Evolutionary conservation across 2,329 filamentous ascomycete genomes (phyloP).

Genomic region (Beauveria rudraprayagi): DNA sequence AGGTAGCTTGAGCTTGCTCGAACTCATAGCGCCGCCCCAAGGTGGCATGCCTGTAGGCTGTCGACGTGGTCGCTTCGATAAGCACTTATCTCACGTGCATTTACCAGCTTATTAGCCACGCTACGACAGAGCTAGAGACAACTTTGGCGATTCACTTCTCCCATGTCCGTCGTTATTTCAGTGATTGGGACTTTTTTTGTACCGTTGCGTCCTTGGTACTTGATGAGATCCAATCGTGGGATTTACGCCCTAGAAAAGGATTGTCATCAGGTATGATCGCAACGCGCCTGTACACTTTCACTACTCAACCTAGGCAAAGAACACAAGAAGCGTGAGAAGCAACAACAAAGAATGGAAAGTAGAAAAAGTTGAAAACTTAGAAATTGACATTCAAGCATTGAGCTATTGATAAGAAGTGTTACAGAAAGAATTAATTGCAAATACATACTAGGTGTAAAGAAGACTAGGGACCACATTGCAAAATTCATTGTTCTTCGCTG

Average conservation of each 20-base stretch:
- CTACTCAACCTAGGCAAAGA: no score
- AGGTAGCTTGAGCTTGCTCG: neutral
- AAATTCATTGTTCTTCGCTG: neutral
- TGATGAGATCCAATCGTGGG: no score
- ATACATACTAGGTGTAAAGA: neutral
- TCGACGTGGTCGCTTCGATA: constrained; percentile 11
- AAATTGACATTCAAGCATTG: no score
- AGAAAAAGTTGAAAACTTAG: no score
- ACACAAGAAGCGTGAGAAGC: no score
- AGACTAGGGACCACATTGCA: neutral
- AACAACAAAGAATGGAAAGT: no score
- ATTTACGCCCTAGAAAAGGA: no score
- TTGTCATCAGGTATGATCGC: no score
- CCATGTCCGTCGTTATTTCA: no score
- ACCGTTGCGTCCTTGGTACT: no score
- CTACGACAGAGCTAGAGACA: neutral
- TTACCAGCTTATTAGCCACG: neutral
- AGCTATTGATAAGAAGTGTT: neutral
- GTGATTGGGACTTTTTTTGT: no score
- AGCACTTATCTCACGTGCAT: constrained; percentile 11
- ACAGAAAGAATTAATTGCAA: neutral
- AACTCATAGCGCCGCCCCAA: neutral
- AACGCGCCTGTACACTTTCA: no score
- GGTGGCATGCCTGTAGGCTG: neutral
- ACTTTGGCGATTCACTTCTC: neutral